phyloP scores from a whole-genome alignment of 139 green algal genomes.

The Haematococcus lacustris region DNA sequence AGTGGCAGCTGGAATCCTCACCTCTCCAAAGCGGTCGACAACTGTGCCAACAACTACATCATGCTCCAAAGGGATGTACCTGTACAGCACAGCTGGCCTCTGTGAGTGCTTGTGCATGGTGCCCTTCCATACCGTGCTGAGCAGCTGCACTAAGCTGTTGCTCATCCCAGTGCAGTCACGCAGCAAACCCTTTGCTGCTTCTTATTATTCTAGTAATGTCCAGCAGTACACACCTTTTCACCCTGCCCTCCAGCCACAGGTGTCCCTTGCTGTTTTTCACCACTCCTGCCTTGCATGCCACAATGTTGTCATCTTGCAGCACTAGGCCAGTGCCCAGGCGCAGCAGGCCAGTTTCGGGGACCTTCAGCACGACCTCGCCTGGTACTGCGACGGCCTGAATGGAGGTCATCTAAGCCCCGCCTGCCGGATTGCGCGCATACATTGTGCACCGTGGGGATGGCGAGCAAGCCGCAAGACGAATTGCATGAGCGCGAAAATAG shows the following conservation, averaged over 20 bases:
- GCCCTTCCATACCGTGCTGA: not conserved
- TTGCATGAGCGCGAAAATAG: too few species aligned
- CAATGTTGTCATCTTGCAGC: slow-evolving; percentile 37
- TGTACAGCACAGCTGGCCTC: slow-evolving; percentile 12
- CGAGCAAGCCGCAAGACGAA: too few species aligned
- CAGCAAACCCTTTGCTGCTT: not conserved
- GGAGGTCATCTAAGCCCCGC: too few species aligned
- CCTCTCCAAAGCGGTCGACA: slow-evolving; percentile 57
- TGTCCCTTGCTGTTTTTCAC: slow-evolving; percentile 40
- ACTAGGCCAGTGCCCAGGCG: slow-evolving; percentile 47
- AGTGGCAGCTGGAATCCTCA: slow-evolving; percentile 21
- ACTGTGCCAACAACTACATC: slow-evolving; percentile 72
- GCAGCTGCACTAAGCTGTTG: not conserved
- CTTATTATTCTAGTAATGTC: not conserved
- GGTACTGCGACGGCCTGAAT: slow-evolving; percentile 39
- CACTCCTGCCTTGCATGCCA: slow-evolving; percentile 49
- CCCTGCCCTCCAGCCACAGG: slow-evolving; percentile 65
- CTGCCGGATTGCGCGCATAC: too few species aligned
- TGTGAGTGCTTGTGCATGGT: not conserved
- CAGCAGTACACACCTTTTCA: slow-evolving; percentile 50
- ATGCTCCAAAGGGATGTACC: slow-evolving; percentile 67
- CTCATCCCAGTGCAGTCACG: not conserved
- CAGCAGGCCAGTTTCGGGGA: slow-evolving; percentile 56
- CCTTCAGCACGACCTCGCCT: slow-evolving; percentile 55
- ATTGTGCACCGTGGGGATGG: too few species aligned